Evolutionary conservation across 2,329 filamentous ascomycete species (phyloP).

Genomic region (Microsporum canis): DNA sequence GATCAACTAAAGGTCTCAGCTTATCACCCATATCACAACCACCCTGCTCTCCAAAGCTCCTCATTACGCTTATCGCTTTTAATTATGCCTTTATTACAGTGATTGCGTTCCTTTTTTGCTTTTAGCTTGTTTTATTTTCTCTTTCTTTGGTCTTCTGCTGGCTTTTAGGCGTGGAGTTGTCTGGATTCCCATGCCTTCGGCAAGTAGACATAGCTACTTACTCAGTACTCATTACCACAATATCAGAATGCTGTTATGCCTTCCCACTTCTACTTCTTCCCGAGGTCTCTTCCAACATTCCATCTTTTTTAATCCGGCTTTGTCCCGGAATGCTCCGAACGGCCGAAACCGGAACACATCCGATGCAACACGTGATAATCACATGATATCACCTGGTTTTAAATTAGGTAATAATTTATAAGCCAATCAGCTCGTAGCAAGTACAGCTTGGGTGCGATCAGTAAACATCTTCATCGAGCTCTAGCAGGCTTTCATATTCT

Average conservation of each 20-base stretch:
- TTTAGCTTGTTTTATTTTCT: not conserved
- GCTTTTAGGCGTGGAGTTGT: constrained; percentile 2
- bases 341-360: not conserved
- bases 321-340: not conserved
- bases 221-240: not conserved
- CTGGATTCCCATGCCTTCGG: constrained; percentile 1
- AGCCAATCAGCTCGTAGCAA: not conserved
- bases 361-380: not conserved
- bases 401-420: not conserved
- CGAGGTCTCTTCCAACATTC: not conserved
- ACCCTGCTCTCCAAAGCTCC: not conserved
- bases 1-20: not conserved
- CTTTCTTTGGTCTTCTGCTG: not conserved
- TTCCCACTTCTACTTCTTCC: not conserved
- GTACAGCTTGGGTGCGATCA: not conserved
- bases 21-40: not conserved
- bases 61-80: not conserved
- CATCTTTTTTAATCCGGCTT: not conserved
- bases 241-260: not conserved
- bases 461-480: not conserved
- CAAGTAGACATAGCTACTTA: not conserved
- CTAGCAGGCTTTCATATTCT: not conserved
- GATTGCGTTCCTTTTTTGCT: not conserved
- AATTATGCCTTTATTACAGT: not conserved
- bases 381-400: not conserved